Evolutionary conservation across 805 yeast genomes (phyloP), one percentile per base, ranked within the genome.

Genomic region (Wickerhamomyces tratensis): DNA sequence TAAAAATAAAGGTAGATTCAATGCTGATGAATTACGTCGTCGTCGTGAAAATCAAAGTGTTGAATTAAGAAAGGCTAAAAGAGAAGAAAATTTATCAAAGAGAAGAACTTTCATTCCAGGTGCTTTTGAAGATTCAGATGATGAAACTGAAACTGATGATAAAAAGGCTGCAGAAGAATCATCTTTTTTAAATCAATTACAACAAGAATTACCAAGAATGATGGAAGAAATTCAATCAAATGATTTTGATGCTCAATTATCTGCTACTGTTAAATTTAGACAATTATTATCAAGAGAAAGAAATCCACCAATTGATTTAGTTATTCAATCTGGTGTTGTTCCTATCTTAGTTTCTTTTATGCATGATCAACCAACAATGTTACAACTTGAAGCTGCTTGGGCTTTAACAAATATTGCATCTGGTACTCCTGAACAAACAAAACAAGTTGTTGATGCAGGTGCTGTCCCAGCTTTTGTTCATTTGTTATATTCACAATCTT

Each of bases 321-420:
- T 93, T 33, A 89, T 93, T 50, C 84, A 86, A 60, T 74, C 89
- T 42, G 98, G 98, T 38, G 96, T 91, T 33, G 93, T 93, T 42
- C 95, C 97, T 45, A 80, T 81, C 42, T 76, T 93, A 61, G 96
- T 93, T 43, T 80, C 76, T 53, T 87, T 89, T 54, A 83, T 93
- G 88, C 68, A 71, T 46, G 72, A 74, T 45, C 88, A 86, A 51
- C 86, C 89, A 5, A 88, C 86, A 56, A 78, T 85, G 72, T 73
- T 93, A 54, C 98, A 91, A 67, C 77, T 93, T 55, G 98, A 93
- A 69, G 96, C 98, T 11, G 97, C 98, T 8, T 93, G 98, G 98
- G 98, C 98, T n/a, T 75, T 93, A 53, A 93, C 98, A 40, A 93
- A 93, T 62, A 91, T 93, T 62, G 98, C 98, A 25, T 86, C 96